Conservation (phyloP, 163 green algal genomes). For the Scenedesmus sp. region DNA sequence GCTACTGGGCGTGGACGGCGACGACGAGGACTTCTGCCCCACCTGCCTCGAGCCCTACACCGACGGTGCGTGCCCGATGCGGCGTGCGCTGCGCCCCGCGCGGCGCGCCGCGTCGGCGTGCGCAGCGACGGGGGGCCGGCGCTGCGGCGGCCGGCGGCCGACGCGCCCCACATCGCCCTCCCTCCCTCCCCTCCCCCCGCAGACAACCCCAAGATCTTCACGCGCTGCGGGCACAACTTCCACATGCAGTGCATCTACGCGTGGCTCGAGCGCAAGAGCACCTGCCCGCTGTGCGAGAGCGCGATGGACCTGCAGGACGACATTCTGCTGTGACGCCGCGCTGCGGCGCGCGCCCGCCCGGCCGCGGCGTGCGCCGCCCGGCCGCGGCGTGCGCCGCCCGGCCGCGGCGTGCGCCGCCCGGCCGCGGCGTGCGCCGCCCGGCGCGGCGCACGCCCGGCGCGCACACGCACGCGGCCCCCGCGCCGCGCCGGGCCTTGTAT, state of each 20-base stretch:
- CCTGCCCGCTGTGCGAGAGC: constrained; percentile 85
- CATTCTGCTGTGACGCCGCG: constrained; percentile 39
- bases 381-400: no score
- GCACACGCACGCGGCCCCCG: no score
- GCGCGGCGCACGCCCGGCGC: no score
- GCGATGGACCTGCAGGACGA: constrained; percentile 58
- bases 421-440: no score
- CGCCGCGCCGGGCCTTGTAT: no score
- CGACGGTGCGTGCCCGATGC: constrained; percentile 25
- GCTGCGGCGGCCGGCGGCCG: no score
- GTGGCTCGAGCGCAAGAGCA: constrained; percentile 88
- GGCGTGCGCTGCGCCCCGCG: background rate
- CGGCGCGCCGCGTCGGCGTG: no score
- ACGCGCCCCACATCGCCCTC: no score
- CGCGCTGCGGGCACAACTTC: constrained; percentile 90
- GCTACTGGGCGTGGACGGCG: constrained; percentile 35
- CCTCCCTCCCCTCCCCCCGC: background rate
- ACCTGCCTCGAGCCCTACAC: constrained; percentile 86
- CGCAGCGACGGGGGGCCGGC: no score
- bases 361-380: no score
- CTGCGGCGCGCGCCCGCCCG: no score
- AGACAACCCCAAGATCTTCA: constrained; percentile 91
- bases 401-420: no score
- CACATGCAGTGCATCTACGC: constrained; percentile 95
- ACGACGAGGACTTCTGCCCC: constrained; percentile 76